Conservation (phyloP, 2,329 filamentous ascomycete genomes). For the Cucurbitaria berberidis region DNA sequence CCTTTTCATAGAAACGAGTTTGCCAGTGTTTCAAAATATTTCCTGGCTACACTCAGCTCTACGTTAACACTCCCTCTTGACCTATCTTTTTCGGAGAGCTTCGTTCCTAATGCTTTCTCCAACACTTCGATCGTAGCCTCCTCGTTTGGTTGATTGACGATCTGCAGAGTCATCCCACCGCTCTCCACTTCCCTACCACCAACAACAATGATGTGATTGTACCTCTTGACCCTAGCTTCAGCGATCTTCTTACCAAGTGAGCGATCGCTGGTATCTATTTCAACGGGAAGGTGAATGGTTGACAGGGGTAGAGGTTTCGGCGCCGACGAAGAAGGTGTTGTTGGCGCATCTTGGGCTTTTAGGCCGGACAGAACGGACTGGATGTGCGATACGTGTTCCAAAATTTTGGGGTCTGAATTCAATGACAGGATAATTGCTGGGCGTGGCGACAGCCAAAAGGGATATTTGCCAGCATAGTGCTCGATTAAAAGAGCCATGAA, state of each 20-base stretch:
- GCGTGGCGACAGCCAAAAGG: slow-evolving; percentile 85
- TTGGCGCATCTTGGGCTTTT: slow-evolving; percentile 17
- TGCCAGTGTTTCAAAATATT: slow-evolving; percentile 39
- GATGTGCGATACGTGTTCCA: slow-evolving; percentile 56
- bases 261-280: slow-evolving; percentile 70
- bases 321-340: slow-evolving; percentile 18
- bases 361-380: slow-evolving; percentile 41
- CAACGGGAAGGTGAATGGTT: slow-evolving; percentile 70
- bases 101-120: slow-evolving; percentile 37
- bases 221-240: slow-evolving; percentile 74
- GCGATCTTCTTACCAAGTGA: slow-evolving; percentile 72
- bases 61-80: slow-evolving; percentile 22
- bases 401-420: slow-evolving; percentile 64
- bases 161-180: slow-evolving; percentile 34
- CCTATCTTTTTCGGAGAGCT: slow-evolving; percentile 21
- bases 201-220: slow-evolving; percentile 75
- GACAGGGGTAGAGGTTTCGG: slow-evolving; percentile 53
- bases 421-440: slow-evolving; percentile 78
- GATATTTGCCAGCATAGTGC: slow-evolving; percentile 77
- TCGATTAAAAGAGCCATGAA: slow-evolving; percentile 87
- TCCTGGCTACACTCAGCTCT: slow-evolving; percentile 27
- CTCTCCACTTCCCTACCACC: slow-evolving; percentile 54
- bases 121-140: slow-evolving; percentile 37
- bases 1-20: slow-evolving; percentile 32
- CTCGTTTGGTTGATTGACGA: slow-evolving; percentile 48